Evolutionary conservation across 768 basidiomycete species (phyloP).

Genomic region (Phallus indusiatus): DNA sequence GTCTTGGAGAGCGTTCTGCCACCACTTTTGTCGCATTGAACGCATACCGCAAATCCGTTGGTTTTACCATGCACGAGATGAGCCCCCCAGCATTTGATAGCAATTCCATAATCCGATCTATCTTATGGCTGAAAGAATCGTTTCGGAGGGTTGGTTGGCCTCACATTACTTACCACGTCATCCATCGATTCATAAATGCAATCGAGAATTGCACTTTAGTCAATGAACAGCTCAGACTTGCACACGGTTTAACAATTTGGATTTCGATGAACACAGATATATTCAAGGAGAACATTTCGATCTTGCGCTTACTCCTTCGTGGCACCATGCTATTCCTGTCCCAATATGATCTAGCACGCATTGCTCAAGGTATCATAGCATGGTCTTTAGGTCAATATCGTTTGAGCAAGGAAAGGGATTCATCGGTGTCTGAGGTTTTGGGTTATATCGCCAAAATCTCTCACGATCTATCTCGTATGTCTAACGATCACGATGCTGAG

Average conservation of each 20-base stretch:
- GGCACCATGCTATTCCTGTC: constrained; percentile 56
- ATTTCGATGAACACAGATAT: constrained; percentile 49
- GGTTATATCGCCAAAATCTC: constrained; percentile 57
- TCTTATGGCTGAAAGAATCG: constrained; percentile 49
- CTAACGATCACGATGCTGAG: constrained; percentile 21
- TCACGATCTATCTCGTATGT: constrained; percentile 39
- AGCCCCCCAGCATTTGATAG: constrained; percentile 55
- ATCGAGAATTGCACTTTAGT: constrained; percentile 62
- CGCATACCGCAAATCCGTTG: constrained; percentile 38
- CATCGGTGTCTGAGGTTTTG: constrained; percentile 53
- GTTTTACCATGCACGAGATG: constrained; percentile 48
- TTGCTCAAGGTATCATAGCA: constrained; percentile 67
- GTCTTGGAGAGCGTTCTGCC: constrained; percentile 27
- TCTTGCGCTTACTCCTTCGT: constrained; percentile 62
- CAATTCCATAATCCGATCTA: constrained; percentile 38
- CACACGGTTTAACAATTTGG: constrained; percentile 69
- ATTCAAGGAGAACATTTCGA: constrained; percentile 42
- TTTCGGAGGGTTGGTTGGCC: constrained; percentile 33
- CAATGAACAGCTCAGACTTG: constrained; percentile 70
- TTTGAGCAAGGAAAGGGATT: constrained; percentile 30
- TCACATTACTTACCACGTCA: constrained; percentile 68
- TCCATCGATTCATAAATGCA: constrained; percentile 61
- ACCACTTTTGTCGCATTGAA: constrained; percentile 42
- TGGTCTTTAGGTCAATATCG: constrained; percentile 61
- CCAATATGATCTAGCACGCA: constrained; percentile 56